These are phyloP conservation scores for Cicer judaicum DNA, from an alignment of 306 rosid genomes.

Conservation along the genomic window DNA sequence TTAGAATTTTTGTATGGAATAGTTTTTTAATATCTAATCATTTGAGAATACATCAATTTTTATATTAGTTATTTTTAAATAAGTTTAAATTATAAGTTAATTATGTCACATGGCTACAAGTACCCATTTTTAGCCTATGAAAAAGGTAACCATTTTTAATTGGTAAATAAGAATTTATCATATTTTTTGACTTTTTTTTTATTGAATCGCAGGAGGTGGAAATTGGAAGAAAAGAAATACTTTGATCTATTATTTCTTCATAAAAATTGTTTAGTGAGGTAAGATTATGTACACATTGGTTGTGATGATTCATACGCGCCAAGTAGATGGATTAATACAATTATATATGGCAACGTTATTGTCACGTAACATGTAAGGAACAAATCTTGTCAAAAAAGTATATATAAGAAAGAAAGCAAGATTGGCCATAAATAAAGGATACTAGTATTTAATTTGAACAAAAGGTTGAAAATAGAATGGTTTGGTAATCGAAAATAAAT, in stretches of 20 bases:
- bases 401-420: neutral
- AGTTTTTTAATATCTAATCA: too few species aligned
- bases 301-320: slow-evolving; percentile 39
- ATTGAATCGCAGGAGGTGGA: slow-evolving; percentile 7
- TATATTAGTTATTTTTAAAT: too few species aligned
- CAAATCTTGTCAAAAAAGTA: neutral
- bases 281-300: slow-evolving; percentile 37
- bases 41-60: too few species aligned
- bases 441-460: neutral
- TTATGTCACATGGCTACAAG: too few species aligned
- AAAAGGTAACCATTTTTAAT: too few species aligned
- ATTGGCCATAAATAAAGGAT: neutral
- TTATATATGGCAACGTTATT: neutral
- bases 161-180: too few species aligned
- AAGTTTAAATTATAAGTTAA: too few species aligned
- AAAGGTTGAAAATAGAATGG: slow-evolving; percentile 16
- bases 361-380: slow-evolving; percentile 22
- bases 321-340: neutral
- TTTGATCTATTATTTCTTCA: neutral
- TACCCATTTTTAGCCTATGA: too few species aligned
- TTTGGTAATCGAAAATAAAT: neutral
- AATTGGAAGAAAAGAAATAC: neutral
- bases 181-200: too few species aligned
- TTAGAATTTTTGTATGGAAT: too few species aligned
- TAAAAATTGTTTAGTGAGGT: neutral